Evolutionary conservation across 148 eudicot species (phyloP), one percentile per base, ranked within the genome.

Genomic region (Fagopyrum esculentum): DNA sequence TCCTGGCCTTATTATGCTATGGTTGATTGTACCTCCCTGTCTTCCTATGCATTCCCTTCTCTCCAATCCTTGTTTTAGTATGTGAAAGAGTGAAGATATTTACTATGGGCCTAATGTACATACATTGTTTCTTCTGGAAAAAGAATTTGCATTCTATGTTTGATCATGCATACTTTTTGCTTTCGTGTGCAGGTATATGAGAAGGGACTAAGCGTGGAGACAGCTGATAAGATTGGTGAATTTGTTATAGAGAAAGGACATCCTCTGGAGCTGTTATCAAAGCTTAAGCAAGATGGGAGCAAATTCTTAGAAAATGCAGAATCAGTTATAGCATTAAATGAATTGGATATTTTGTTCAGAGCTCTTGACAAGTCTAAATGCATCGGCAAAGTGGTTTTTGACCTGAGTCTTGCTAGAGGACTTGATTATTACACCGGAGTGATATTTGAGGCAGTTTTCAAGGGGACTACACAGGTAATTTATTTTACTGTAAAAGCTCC

Each of bases 401-500:
- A 95, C 84, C 75, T 95, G 80, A 92, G 99, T 79, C 94, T 95
- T 80, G 99, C 98, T 66, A 89, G 99, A 82, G 99, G 99, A 72
- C 97, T 96, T 77, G 99, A 96, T 73, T 96, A 96, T 79, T 96
- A 96, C 74, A 96, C 98, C 55, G 99, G 99, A 61, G 94, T 96
- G 82, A 87, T 96, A 81, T 96, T 81, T 76, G 99, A 96, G 86
- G 97, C 94, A 81, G 94, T 87, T 79, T 89, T 92, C 71, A 92
- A 92, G 82, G 99, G 98, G 50, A 85, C 94, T 69, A 85, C 90
- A 30, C 98, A 96, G 99, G 99, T 95, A 78, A 17, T 97, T 81
- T 97, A 97, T 2, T 2, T 13, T 60, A 40, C 43, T 60, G 40
- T 60, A 26, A 29, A 60, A 60, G 15, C 68, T 11, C 13, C 40